Percentiles rank a stretch among this genome's conserved stretches.
Conservation (phyloP, 140 eudicot genomes). For the Cichorium intybus region DNA sequence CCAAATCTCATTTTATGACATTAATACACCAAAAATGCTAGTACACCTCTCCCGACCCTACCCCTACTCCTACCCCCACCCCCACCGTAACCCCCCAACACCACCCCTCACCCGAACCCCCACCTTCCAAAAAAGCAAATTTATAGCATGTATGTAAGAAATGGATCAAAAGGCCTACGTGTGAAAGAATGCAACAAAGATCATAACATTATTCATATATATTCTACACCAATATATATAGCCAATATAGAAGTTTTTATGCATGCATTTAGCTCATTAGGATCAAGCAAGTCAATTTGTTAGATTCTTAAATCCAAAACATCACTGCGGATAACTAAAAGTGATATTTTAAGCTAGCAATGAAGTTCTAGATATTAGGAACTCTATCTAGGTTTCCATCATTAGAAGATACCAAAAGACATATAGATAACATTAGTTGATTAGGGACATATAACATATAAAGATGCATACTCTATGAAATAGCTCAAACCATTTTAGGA, state of each 20-base stretch:
- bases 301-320: constrained; percentile 1
- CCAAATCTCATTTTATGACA: neutral
- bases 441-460: constrained; percentile 7
- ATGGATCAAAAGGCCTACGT: neutral
- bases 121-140: neutral
- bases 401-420: constrained; percentile 3
- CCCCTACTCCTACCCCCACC: neutral
- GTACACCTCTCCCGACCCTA: neutral
- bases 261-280: neutral
- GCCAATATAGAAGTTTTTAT: constrained; percentile 1
- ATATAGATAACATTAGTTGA: constrained; percentile 12
- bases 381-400: constrained; percentile 3
- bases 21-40: neutral
- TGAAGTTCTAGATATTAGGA: neutral
- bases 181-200: constrained; percentile 4
- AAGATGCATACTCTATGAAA: neutral
- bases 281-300: constrained; percentile 14
- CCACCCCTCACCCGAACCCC: too few relatives aligned
- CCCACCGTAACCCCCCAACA: too few relatives aligned
- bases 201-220: constrained; percentile 2
- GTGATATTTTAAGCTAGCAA: constrained; percentile 1
- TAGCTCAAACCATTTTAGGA: constrained; percentile 14
- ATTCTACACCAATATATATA: neutral
- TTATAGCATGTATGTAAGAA: neutral
- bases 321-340: neutral